phyloP scores from a whole-genome alignment of 768 basidiomycete genomes.

The Lactifluus echinatus region DNA sequence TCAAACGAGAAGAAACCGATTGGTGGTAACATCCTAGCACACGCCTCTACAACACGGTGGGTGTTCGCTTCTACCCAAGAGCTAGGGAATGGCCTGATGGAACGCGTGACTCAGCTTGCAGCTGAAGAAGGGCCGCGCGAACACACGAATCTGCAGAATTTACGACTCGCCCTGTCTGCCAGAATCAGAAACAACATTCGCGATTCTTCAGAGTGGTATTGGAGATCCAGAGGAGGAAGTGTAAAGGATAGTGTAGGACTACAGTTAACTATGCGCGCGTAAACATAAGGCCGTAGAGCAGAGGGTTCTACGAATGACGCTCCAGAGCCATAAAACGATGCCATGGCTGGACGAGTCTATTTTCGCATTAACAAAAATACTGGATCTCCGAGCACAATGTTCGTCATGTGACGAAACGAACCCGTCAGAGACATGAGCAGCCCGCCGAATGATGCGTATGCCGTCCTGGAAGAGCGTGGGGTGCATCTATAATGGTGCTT shows the following conservation, averaged over 20 bases:
- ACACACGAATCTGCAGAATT: conserved; percentile 91
- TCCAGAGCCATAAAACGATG: too few species aligned
- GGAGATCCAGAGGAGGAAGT: conserved; percentile 89
- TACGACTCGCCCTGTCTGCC: conserved; percentile 97
- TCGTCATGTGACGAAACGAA: conserved; percentile 84
- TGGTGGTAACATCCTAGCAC: conserved; percentile 98
- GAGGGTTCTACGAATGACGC: too few species aligned
- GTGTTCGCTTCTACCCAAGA: conserved; percentile 15
- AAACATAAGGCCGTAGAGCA: too few species aligned
- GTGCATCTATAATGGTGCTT: conserved; percentile 15
- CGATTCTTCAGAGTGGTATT: conserved; percentile 85
- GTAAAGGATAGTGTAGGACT: conserved; percentile 25
- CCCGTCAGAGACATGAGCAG: conserved; percentile 91
- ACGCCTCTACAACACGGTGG: conserved; percentile 94
- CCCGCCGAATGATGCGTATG: conserved; percentile 94
- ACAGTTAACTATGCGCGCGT: not conserved
- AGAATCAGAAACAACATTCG: conserved; percentile 92
- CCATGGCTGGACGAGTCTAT: conserved; percentile 1
- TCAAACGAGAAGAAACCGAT: conserved; percentile 97
- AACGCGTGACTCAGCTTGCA: conserved; percentile 48
- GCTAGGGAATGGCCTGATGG: not conserved
- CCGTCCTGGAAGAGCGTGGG: conserved; percentile 50
- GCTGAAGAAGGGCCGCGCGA: conserved; percentile 85
- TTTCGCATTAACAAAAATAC: conserved; percentile 83
- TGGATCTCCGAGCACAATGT: conserved; percentile 88